Evolutionary conservation across 768 basidiomycete species (phyloP), one percentile per base, ranked within the genome.

Genomic region (Steccherinum ochraceum): DNA sequence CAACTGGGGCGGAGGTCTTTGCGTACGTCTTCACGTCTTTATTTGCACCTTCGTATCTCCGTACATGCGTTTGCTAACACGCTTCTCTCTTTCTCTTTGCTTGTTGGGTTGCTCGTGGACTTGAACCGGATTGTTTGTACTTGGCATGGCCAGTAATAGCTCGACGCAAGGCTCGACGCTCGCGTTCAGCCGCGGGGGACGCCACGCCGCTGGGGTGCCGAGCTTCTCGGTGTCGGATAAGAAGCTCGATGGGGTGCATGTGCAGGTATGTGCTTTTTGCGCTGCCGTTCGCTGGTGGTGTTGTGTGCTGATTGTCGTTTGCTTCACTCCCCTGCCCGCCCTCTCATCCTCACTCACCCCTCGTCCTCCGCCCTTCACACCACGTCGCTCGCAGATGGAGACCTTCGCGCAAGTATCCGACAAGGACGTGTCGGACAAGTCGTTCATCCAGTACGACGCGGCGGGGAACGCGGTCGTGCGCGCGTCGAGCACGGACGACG

Each of bases 151-250:
- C n/a, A n/a, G n/a, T 51, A 64, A 3, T 35, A 77, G 75, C 10
- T 71, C 74, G 4, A 74, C 66, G 4, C 61, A 71, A 55, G 73
- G 26, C 13, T 80, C 83, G 3, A 80, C 79, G 0, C 64, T 86
- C 24, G 82, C 81, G 26, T 86, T 84, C 72, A 76, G 3, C 76
- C 79, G 57, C 10, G n/a, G n/a, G 18, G 75, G 78, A 46, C 71
- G 74, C 16, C 55, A 65, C 60, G 48, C 52, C 49, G 65, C 64
- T 27, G 49, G 61, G 39, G 56, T 50, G 46, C 54, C 60, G 49
- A 64, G 24, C 40, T 20, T 54, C 63, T 49, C 60, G 54, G 10
- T 52, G 30, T 56, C 61, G 23, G 54, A 71, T 55, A 75, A 69
- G 63, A 62, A 72, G 49, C 59, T 71, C 21, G 73, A 79, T 52